Percentiles rank a stretch among this genome's conserved stretches.
These are phyloP conservation scores for Terfezia claveryi DNA, from an alignment of 495 filamentous ascomycete genomes.

Conservation along the genomic window DNA sequence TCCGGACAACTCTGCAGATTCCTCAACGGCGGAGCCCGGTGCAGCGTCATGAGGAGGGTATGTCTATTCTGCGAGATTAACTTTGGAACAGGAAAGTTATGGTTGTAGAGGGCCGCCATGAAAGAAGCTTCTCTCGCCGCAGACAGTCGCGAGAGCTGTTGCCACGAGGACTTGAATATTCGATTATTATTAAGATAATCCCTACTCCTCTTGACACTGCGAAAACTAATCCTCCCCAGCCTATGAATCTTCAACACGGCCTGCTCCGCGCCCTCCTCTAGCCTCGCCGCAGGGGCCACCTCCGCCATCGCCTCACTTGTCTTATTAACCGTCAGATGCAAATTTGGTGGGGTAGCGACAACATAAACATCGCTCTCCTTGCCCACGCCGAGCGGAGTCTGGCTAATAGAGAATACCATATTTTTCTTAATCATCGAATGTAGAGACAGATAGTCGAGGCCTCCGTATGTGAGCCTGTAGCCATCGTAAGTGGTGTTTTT, in stretches of 20 bases:
- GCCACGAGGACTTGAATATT: slow-evolving; percentile 63
- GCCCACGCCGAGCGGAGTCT: slow-evolving; percentile 58
- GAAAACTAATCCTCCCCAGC: slow-evolving; percentile 88
- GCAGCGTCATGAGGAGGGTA: slow-evolving; percentile 80
- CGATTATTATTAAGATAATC: slow-evolving; percentile 52
- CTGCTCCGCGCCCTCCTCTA: slow-evolving; percentile 25
- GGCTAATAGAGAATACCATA: slow-evolving; percentile 70
- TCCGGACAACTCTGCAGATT: slow-evolving; percentile 61
- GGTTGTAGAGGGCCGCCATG: slow-evolving; percentile 63
- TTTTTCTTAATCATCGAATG: slow-evolving; percentile 62
- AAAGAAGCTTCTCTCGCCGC: slow-evolving; percentile 83
- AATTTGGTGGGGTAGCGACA: slow-evolving; percentile 35
- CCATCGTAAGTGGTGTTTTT: slow-evolving; percentile 97
- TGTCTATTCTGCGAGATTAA: slow-evolving; percentile 74
- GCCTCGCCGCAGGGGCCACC: slow-evolving; percentile 9
- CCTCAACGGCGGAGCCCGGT: slow-evolving; percentile 74
- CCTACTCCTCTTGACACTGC: slow-evolving; percentile 80
- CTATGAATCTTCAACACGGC: slow-evolving; percentile 80
- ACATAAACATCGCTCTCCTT: slow-evolving; percentile 96
- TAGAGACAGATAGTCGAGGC: slow-evolving; percentile 86
- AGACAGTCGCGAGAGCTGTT: slow-evolving; percentile 87
- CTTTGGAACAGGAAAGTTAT: slow-evolving; percentile 72
- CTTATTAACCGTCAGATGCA: too few relatives aligned
- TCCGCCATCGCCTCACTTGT: neutral
- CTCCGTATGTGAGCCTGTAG: slow-evolving; percentile 90